Percentiles rank a stretch among this genome's conserved stretches.
Conservation (phyloP, 768 basidiomycete genomes). For the Leccinellum albellum region DNA sequence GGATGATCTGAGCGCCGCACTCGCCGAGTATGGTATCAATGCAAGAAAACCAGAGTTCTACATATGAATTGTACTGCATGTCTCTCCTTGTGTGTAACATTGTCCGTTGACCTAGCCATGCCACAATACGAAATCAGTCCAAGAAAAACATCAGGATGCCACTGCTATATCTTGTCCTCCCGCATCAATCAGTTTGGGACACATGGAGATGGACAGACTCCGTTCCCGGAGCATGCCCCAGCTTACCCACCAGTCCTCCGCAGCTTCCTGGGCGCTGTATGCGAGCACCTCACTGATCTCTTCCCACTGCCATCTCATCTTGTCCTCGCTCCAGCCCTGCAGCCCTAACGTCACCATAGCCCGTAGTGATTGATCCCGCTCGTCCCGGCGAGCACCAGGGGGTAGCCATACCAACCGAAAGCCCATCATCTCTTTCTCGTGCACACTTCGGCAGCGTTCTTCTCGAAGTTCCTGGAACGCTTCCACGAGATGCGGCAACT, state of each 20-base stretch:
- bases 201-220: conserved; percentile 11
- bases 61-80: conserved; percentile 41
- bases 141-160: background rate
- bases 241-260: conserved; percentile 59
- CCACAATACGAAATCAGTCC: background rate
- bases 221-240: conserved; percentile 45
- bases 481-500: conserved; percentile 45
- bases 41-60: conserved; percentile 94
- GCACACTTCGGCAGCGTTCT: conserved; percentile 38
- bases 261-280: conserved; percentile 50
- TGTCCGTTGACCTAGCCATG: background rate
- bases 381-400: conserved; percentile 38
- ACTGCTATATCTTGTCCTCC: background rate
- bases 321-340: conserved; percentile 43
- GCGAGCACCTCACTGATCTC: conserved; percentile 44
- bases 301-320: conserved; percentile 48
- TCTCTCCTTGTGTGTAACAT: background rate
- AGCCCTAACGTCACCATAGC: conserved; percentile 10
- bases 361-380: conserved; percentile 37
- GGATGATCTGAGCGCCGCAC: conserved; percentile 92
- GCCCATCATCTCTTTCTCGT: conserved; percentile 40
- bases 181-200: background rate
- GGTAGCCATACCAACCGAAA: conserved; percentile 40
- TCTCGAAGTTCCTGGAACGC: conserved; percentile 57
- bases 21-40: conserved; percentile 95